Conservation (phyloP, 768 basidiomycete species). For the Lepiota venenata region DNA sequence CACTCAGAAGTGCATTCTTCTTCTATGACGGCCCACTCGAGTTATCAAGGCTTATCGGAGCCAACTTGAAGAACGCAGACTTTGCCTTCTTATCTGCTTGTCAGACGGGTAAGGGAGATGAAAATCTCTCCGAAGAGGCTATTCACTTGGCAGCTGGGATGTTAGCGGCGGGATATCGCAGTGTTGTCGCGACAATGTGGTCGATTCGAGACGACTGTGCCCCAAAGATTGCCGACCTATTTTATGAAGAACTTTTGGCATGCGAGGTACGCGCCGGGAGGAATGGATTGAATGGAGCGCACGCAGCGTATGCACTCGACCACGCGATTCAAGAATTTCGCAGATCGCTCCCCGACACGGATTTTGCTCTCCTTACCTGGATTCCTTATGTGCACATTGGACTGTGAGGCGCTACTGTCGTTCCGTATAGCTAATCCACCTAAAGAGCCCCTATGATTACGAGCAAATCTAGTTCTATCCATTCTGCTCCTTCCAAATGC, state of each 20-base stretch:
- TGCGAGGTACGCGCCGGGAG: background rate
- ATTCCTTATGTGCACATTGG: slow-evolving; percentile 13
- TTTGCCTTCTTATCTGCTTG: slow-evolving; percentile 14
- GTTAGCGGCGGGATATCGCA: slow-evolving; percentile 9
- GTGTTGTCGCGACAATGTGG: slow-evolving; percentile 14
- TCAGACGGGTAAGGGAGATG: slow-evolving; percentile 10
- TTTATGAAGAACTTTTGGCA: slow-evolving; percentile 6
- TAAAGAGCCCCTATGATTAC: no score
- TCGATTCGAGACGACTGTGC: slow-evolving; percentile 9
- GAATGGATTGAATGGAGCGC: background rate
- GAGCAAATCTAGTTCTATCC: no score
- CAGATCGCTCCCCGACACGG: background rate
- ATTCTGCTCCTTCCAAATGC: no score
- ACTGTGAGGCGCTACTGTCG: background rate
- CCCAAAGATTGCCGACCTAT: background rate
- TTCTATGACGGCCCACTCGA: slow-evolving; percentile 1
- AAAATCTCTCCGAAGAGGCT: slow-evolving; percentile 9
- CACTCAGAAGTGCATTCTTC: slow-evolving; percentile 7
- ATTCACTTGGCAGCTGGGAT: slow-evolving; percentile 15
- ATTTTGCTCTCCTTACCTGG: slow-evolving; percentile 1
- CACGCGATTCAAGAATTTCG: background rate
- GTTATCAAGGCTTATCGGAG: background rate
- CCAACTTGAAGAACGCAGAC: background rate
- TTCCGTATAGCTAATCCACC: no score
- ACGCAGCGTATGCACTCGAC: background rate